A percentile compares a stretch with the other conserved stretches of the same genome.
Evolutionary conservation across 495 filamentous ascomycete genomes (phyloP).

Genomic region (Penicillium tannophilum): DNA sequence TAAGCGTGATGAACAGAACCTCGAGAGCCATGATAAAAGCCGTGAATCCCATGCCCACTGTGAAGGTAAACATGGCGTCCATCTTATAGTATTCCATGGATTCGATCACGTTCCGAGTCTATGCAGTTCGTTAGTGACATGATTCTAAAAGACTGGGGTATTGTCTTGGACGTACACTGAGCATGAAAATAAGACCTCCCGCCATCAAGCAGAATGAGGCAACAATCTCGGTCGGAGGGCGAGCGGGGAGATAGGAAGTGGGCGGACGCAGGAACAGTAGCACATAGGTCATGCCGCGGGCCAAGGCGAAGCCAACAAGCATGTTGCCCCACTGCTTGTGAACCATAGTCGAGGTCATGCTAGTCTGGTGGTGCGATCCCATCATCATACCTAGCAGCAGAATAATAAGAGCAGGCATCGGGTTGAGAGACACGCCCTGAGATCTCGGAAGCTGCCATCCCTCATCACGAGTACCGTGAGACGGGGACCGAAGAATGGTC

Average conservation of each 20-base stretch:
- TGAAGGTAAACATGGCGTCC: slow-evolving; percentile 92
- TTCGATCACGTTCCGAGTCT: slow-evolving; percentile 71
- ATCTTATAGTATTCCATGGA: slow-evolving; percentile 73
- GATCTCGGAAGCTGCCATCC: slow-evolving; percentile 61
- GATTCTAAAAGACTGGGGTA: neutral
- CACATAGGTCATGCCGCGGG: slow-evolving; percentile 79
- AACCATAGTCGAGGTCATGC: slow-evolving; percentile 85
- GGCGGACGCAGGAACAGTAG: slow-evolving; percentile 81
- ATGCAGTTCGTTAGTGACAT: slow-evolving; percentile 2
- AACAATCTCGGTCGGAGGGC: slow-evolving; percentile 90
- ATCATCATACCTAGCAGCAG: slow-evolving; percentile 91
- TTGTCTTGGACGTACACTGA: slow-evolving; percentile 63
- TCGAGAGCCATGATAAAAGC: slow-evolving; percentile 86
- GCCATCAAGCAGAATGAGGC: slow-evolving; percentile 83
- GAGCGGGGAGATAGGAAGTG: slow-evolving; percentile 75
- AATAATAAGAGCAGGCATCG: slow-evolving; percentile 84
- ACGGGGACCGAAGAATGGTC: slow-evolving; percentile 48
- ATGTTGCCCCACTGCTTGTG: slow-evolving; percentile 94
- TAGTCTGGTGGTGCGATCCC: slow-evolving; percentile 85
- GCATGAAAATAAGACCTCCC: slow-evolving; percentile 92
- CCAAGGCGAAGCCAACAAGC: slow-evolving; percentile 77
- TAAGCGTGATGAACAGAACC: slow-evolving; percentile 76
- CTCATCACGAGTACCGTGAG: slow-evolving; percentile 49
- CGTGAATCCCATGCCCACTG: slow-evolving; percentile 81
- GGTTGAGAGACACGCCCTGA: slow-evolving; percentile 82